Evolutionary conservation across 108 stramenopile genomes (phyloP).

Genomic region (Cyclostephanos invisitatus): DNA sequence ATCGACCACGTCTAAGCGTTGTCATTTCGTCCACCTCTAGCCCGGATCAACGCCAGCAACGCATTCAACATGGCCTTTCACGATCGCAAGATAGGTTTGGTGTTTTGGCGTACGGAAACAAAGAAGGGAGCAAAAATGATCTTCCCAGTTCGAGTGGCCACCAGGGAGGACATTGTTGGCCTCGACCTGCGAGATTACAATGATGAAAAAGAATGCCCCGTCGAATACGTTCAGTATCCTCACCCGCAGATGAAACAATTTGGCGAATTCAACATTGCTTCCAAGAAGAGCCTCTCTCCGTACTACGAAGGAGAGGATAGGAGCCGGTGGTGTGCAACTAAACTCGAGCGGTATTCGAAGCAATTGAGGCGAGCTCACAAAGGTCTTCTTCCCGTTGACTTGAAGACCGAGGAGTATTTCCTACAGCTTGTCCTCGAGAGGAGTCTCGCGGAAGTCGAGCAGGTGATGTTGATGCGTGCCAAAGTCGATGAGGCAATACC

Average conservation of each 20-base stretch:
- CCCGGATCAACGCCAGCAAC: slow-evolving; percentile 6
- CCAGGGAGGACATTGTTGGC: slow-evolving; percentile 9
- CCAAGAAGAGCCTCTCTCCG: not conserved
- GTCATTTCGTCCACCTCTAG: not conserved
- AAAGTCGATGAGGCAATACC: slow-evolving; percentile 8
- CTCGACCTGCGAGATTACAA: slow-evolving; percentile 12
- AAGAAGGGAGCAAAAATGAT: slow-evolving; percentile 7
- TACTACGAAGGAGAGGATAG: slow-evolving; percentile 13
- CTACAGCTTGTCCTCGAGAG: slow-evolving; percentile 10
- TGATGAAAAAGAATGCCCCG: slow-evolving; percentile 10
- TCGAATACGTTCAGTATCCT: slow-evolving; percentile 23
- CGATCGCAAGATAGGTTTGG: slow-evolving; percentile 6
- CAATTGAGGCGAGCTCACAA: slow-evolving; percentile 24
- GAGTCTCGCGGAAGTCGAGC: slow-evolving; percentile 11
- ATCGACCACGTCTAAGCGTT: not conserved
- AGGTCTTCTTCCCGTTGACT: slow-evolving; percentile 6
- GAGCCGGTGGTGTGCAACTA: slow-evolving; percentile 13
- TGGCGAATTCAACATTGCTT: slow-evolving; percentile 5
- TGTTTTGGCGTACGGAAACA: slow-evolving; percentile 10
- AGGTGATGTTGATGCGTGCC: slow-evolving; percentile 11
- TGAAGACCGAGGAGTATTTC: slow-evolving; percentile 14
- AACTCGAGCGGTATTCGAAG: slow-evolving; percentile 16
- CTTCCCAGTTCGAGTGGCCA: slow-evolving; percentile 18
- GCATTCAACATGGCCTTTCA: slow-evolving; percentile 23
- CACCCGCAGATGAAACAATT: slow-evolving; percentile 9